A percentile compares a stretch with the other conserved stretches of the same genome.
Evolutionary conservation across 2,329 filamentous ascomycete species (phyloP).

Genomic region (Phyllosticta citrichinensis): DNA sequence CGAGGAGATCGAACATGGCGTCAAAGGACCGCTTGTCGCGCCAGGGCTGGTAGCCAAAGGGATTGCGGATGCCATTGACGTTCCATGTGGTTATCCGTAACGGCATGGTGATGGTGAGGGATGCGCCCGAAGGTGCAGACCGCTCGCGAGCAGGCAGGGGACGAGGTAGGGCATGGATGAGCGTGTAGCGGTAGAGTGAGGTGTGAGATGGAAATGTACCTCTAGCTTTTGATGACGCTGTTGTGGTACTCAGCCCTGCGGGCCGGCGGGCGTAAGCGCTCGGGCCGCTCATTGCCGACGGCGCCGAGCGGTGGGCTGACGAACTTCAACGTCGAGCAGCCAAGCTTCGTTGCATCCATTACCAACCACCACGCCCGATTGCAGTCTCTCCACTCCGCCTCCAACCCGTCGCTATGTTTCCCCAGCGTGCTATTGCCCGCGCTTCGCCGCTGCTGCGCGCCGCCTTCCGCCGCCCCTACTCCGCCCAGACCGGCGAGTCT

Average conservation of each 20-base stretch:
- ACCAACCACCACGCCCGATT: background rate
- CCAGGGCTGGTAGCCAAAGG: slow-evolving; percentile 45
- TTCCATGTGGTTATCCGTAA: slow-evolving; percentile 62
- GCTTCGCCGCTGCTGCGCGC: slow-evolving; percentile 30
- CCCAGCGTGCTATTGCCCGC: slow-evolving; percentile 21
- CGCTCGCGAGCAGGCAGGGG: background rate
- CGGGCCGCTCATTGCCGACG: background rate
- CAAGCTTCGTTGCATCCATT: background rate
- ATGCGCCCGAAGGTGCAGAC: background rate
- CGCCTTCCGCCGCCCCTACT: slow-evolving; percentile 59
- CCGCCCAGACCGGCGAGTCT: slow-evolving; percentile 44
- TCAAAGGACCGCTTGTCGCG: slow-evolving; percentile 36
- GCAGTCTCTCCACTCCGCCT: slow-evolving; percentile 14
- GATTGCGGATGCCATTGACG: slow-evolving; percentile 45
- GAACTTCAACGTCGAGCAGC: slow-evolving; percentile 5
- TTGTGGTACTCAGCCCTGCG: background rate
- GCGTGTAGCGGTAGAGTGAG: background rate
- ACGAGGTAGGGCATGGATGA: background rate
- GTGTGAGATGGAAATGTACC: background rate
- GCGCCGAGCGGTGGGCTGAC: background rate
- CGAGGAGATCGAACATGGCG: slow-evolving; percentile 87
- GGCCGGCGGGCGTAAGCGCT: background rate
- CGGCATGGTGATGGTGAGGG: slow-evolving; percentile 21
- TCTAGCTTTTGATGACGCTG: no score
- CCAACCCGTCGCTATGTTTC: slow-evolving; percentile 13